Evolutionary conservation across 768 basidiomycete genomes (phyloP), one percentile per base, ranked within the genome.

Genomic region (Leucocoprinus leucothites): DNA sequence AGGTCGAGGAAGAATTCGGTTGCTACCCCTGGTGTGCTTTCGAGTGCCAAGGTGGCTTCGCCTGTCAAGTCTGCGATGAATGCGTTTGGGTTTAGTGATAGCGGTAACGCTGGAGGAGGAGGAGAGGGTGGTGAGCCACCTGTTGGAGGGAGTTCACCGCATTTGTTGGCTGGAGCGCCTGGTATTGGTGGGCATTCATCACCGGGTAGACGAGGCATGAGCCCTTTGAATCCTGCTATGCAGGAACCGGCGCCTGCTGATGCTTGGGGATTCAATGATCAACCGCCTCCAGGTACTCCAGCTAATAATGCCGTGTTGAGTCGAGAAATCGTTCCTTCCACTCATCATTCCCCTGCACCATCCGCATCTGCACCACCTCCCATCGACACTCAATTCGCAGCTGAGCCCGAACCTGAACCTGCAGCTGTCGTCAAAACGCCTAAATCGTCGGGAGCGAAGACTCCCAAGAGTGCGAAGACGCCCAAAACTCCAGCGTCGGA

Each of bases 211-310:
- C 60, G 58, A 13, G 22, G 18, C 3, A 59, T 69, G 9, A 73
- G 71, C 21, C 71, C 71, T n/a, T 60, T 71, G 41, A 73, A 73
- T 47, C 69, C 71, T 19, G 65, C 69, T 14, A 58, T 67, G 16
- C 67, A 68, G 41, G 56, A 64, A 36, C 46, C 44, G 1, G 56
- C 46, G 5, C 54, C 58, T 42, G 54, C 56, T 54, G 52, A 48
- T 53, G 48, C 60, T n/a, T 43, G 41, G 51, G 41, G 41, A 19
- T 52, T 43, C 9, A 24, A 26, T 16, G 41, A 41, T 42, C 51
- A 43, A 44, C 38, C 49, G 8, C 5, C 49, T 11, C 3, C 41
- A 21, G 24, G 38, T 21, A 1, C 22, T 2, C 35, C 42, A 16
- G 48, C 35, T 14, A 43, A 46, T 40, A 40, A 38, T 57, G 50